A percentile compares a stretch with the other conserved stretches of the same genome.
These are phyloP conservation scores for Metschnikowia shivogae DNA, from an alignment of 805 yeast genomes.

Conservation along the genomic window DNA sequence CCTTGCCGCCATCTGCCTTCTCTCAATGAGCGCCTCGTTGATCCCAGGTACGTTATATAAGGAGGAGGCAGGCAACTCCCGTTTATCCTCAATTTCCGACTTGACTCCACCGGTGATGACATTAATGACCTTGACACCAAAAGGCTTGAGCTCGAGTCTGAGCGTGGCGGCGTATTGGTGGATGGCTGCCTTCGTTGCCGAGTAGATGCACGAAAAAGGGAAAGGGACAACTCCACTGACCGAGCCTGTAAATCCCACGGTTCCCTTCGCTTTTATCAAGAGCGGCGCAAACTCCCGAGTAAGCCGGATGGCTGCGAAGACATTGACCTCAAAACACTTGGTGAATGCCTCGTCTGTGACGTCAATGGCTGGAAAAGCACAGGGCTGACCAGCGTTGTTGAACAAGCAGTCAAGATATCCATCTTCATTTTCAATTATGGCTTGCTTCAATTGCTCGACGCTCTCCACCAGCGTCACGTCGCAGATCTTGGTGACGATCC, in stretches of 20 bases:
- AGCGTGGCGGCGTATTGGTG: conserved; percentile 64
- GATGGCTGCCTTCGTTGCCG: conserved; percentile 71
- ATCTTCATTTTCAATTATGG: conserved; percentile 40
- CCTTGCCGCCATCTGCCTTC: conserved; percentile 57
- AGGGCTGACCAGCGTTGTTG: conserved; percentile 77
- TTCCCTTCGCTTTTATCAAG: conserved; percentile 62
- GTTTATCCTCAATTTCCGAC: conserved; percentile 64
- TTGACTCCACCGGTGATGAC: conserved; percentile 73
- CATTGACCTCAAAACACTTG: conserved; percentile 60
- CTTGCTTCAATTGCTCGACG: conserved; percentile 40
- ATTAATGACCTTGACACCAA: conserved; percentile 66
- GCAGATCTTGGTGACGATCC: conserved; percentile 44
- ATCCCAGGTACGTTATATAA: conserved; percentile 51
- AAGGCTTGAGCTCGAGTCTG: conserved; percentile 65
- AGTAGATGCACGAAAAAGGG: conserved; percentile 67
- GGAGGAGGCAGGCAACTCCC: conserved; percentile 56
- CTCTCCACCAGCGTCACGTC: conserved; percentile 57
- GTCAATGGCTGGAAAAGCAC: conserved; percentile 68
- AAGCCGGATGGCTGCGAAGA: conserved; percentile 63
- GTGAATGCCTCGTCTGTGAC: conserved; percentile 50
- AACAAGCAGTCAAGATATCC: conserved; percentile 55
- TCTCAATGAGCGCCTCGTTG: conserved; percentile 40
- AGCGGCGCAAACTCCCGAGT: conserved; percentile 54
- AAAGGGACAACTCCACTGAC: conserved; percentile 61
- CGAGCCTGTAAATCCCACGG: conserved; percentile 72